Evolutionary conservation across 352 stramenopile species (phyloP).

Genomic region (Blastocystis sp.): DNA sequence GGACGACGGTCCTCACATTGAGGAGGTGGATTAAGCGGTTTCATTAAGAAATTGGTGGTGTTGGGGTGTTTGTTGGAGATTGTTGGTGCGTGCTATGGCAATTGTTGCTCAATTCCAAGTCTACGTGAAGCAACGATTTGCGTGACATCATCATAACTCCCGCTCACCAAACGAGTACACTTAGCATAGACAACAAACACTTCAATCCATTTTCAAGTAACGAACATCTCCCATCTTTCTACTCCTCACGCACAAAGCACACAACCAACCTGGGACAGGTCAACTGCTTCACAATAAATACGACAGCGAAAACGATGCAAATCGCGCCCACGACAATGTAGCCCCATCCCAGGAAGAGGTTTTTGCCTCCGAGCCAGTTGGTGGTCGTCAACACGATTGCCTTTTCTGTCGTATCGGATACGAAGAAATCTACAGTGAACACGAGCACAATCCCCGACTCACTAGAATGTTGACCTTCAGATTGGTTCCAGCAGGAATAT

Average conservation of each 20-base stretch:
- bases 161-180: no score
- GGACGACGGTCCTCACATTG: no score
- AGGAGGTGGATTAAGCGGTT: no score
- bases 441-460: background rate
- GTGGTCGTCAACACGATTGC: slow-evolving; percentile 92
- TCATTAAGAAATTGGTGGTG: no score
- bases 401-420: slow-evolving; percentile 79
- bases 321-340: slow-evolving; percentile 93
- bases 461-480: slow-evolving; percentile 74
- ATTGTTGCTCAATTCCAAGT: no score
- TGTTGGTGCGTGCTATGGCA: no score
- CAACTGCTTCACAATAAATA: slow-evolving; percentile 94
- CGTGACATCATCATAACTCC: no score
- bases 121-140: no score
- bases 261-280: slow-evolving; percentile 86
- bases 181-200: slow-evolving; percentile 73
- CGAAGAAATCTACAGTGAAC: slow-evolving; percentile 51
- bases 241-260: background rate
- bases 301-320: slow-evolving; percentile 88
- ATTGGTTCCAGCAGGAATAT: slow-evolving; percentile 81
- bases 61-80: no score
- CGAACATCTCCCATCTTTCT: slow-evolving; percentile 64
- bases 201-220: slow-evolving; percentile 64
- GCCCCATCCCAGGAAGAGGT: slow-evolving; percentile 91
- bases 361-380: slow-evolving; percentile 93